Conservation (phyloP, 2,329 filamentous ascomycete genomes). For the Penicillium sp. region DNA sequence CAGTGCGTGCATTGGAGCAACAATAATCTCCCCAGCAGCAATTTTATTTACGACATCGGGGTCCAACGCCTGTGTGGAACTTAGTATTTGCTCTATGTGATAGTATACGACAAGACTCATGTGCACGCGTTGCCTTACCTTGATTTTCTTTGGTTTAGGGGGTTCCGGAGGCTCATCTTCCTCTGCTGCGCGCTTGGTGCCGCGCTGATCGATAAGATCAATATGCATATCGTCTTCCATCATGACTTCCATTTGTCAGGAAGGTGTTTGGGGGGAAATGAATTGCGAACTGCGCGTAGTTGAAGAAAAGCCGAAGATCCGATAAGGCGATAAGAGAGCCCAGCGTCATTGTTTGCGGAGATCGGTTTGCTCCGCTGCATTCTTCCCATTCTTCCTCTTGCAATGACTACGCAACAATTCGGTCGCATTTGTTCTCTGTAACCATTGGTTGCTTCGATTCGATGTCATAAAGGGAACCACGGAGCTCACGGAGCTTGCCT, state of each 20-base stretch:
- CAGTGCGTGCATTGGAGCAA: constrained; percentile 90
- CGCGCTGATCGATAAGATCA: constrained; percentile 37
- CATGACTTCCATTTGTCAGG: neutral
- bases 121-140: constrained; percentile 19
- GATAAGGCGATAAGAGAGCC: constrained; percentile 23
- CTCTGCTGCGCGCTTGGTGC: constrained; percentile 52
- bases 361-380: neutral
- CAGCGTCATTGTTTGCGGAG: constrained; percentile 8
- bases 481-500: constrained; percentile 20
- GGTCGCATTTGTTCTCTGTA: neutral
- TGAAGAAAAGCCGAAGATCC: constrained; percentile 15
- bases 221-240: constrained; percentile 47
- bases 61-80: constrained; percentile 67
- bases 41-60: constrained; percentile 98
- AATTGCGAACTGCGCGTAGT: constrained; percentile 7
- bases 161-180: constrained; percentile 34
- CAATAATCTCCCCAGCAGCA: constrained; percentile 95
- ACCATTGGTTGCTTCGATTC: neutral
- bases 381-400: neutral
- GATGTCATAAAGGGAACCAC: neutral
- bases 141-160: constrained; percentile 50
- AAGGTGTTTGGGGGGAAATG: neutral
- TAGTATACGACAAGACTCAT: neutral
- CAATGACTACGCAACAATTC: neutral
- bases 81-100: neutral